Base-by-base conservation (phyloP, 805 yeast species). In the Nakazawaea laoshanensis region DNA sequence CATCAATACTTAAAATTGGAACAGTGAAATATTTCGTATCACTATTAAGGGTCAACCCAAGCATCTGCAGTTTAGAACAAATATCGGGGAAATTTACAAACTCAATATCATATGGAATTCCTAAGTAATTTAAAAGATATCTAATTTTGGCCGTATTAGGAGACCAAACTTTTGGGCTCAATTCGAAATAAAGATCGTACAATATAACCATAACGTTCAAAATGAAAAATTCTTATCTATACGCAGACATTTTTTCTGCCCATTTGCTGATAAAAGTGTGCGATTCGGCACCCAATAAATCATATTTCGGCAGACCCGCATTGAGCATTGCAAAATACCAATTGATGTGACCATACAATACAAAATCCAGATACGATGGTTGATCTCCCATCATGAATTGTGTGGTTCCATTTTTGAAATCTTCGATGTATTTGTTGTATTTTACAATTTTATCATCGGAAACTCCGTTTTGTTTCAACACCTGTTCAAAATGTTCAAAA, bases 221-320 rank as follows among this genome's bases (percentile, higher is more conserved):
- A n/a, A n/a, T n/a, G n/a, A n/a, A n/a, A n/a, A n/a, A n/a, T n/a
- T n/a, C n/a, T n/a, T n/a, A n/a, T n/a, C n/a, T 4, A 22, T 27
- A 27, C 8, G n/a, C 30, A 6, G 21, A 5, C 7, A 27, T 6
- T 14, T 15, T 27, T 10, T 27, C 30, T 7, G 7, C 16, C 30
- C 30, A 27, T n/a, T 5, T 5, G 8, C 18, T 18, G 14, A 11
- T 17, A 14, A 16, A n/a, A n/a, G n/a, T n/a, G n/a, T n/a, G n/a
- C n/a, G n/a, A 16, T 7, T 24, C 7, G 12, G 11, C 26, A 7
- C 13, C 7, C 7, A 24, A 11, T 7, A 24, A 8, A n/a, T 24
- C 26, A 15, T 13, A 14, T 14, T 25, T 19, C 17, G 28, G 32
- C n/a, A 22, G 15, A 5, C 35, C 35, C 14, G 14, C 35, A 25